These are phyloP conservation scores for Fusarium graminum DNA, from an alignment of 2,329 filamentous ascomycete genomes.

Conservation along the genomic window DNA sequence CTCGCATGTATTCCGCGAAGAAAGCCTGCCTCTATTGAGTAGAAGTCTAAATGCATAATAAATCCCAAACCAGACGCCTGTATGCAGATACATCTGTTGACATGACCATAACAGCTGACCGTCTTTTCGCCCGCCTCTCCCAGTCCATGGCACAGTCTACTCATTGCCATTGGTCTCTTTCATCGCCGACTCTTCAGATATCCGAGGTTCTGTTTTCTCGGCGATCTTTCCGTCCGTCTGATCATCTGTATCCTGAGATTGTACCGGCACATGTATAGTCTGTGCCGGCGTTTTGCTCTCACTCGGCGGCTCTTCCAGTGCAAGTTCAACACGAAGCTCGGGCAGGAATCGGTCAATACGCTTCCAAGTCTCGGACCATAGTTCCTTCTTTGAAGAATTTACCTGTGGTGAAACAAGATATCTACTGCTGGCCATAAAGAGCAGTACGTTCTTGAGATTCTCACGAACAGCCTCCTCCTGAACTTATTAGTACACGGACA, in stretches of 20 bases:
- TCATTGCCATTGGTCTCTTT: constrained; percentile 12
- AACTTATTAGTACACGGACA: constrained; percentile 26
- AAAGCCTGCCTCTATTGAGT: neutral
- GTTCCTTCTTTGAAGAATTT: constrained; percentile 66
- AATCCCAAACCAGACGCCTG: constrained; percentile 24
- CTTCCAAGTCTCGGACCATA: constrained; percentile 75
- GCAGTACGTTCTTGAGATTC: constrained; percentile 92
- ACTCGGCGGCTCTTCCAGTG: constrained; percentile 60
- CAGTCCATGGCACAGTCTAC: constrained; percentile 2
- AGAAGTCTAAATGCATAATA: constrained; percentile 16
- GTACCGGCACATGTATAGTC: neutral
- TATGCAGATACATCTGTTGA: neutral
- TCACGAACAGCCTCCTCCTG: constrained; percentile 96
- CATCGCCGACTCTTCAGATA: constrained; percentile 6
- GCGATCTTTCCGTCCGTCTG: constrained; percentile 16
- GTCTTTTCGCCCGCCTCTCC: neutral
- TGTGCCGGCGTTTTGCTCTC: constrained; percentile 17
- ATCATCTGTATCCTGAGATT: constrained; percentile 10
- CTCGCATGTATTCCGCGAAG: constrained; percentile 29
- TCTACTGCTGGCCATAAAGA: constrained; percentile 93
- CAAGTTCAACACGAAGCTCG: constrained; percentile 69
- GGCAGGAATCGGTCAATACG: constrained; percentile 75
- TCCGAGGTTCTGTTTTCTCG: constrained; percentile 16
- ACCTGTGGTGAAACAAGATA: constrained; percentile 79
- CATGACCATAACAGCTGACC: constrained; percentile 1